Conservation (phyloP, 257 asterid genomes). For the Lycium ferocissimum region DNA sequence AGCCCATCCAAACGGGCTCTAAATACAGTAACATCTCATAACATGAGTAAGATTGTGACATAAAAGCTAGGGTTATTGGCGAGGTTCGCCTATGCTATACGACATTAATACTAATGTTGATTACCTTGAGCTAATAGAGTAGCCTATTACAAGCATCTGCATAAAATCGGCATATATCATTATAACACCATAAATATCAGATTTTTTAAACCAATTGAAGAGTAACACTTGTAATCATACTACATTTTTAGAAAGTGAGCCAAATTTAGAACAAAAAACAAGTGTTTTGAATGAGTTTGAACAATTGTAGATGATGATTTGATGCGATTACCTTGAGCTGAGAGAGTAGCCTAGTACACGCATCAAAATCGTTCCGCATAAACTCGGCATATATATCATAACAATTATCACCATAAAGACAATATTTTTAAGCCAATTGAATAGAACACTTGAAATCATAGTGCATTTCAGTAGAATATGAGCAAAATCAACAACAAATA, state of each 20-base stretch:
- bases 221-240: background rate
- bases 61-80: background rate
- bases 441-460: background rate
- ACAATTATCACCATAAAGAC: background rate
- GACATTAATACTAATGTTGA: background rate
- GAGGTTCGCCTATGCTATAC: background rate
- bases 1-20: too few relatives aligned
- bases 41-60: background rate
- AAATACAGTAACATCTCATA: background rate
- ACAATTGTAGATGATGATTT: too few relatives aligned
- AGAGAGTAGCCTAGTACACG: constrained; percentile 60
- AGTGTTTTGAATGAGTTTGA: background rate
- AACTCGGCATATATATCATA: constrained; percentile 47
- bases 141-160: constrained; percentile 58
- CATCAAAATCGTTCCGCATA: constrained; percentile 64
- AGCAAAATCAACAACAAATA: background rate
- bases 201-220: background rate
- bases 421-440: background rate
- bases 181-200: background rate
- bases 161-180: constrained; percentile 50
- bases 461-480: background rate
- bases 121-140: constrained; percentile 80
- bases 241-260: background rate
- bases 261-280: background rate
- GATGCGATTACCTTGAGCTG: constrained; percentile 69